Percentiles rank a stretch among this genome's conserved stretches.
phyloP scores from a whole-genome alignment of 345 rosid genomes.

The Isatis tinctoria region DNA sequence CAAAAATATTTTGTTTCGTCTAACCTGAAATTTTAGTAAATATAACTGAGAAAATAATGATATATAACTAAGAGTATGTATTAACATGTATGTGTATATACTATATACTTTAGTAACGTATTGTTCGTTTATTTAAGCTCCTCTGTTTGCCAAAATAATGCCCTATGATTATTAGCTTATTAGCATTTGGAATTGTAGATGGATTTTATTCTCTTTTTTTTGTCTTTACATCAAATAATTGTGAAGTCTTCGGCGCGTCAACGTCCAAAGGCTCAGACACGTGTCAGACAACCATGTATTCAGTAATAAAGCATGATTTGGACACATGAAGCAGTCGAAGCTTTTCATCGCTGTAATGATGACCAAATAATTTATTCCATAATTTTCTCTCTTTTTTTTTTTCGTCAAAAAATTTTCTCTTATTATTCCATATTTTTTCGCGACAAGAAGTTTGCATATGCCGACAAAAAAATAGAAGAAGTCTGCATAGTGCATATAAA shows the following conservation, averaged over 20 bases:
- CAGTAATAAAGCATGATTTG: not conserved
- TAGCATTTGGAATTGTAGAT: slow-evolving; percentile 7
- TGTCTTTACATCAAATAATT: slow-evolving; percentile 8
- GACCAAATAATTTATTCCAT: slow-evolving; percentile 27
- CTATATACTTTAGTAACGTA: not conserved
- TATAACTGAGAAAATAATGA: not conserved
- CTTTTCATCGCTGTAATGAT: slow-evolving; percentile 31
- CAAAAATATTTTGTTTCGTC: not conserved
- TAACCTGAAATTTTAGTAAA: not conserved
- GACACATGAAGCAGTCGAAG: slow-evolving; percentile 2
- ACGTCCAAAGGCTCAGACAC: slow-evolving; percentile 18
- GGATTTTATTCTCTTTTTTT: slow-evolving; percentile 11
- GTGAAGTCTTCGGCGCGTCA: slow-evolving; percentile 18
- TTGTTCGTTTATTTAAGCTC: not conserved
- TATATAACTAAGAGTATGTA: not conserved
- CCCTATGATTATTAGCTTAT: not conserved
- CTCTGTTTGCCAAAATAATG: not conserved
- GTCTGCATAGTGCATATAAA: not conserved
- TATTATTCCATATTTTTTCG: slow-evolving; percentile 12
- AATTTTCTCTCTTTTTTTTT: too few species aligned
- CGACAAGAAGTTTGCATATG: not conserved
- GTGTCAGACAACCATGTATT: slow-evolving; percentile 25
- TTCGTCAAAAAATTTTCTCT: too few species aligned
- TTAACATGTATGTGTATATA: too few species aligned
- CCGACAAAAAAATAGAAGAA: not conserved